Conservation (phyloP, 2,329 filamentous ascomycete species). For the Curvularia spicifera region DNA sequence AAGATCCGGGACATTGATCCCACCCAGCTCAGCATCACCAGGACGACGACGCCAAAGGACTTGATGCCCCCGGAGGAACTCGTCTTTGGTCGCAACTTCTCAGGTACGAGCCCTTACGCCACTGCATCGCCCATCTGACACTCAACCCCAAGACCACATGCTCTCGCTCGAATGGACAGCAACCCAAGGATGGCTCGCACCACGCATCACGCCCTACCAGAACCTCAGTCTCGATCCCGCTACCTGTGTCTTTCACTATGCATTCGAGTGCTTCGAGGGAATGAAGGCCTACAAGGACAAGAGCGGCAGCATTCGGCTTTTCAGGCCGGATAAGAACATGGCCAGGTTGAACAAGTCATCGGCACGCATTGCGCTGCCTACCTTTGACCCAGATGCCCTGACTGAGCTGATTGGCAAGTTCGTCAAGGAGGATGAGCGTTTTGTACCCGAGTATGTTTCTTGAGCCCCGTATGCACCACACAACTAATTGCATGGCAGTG, state of each 20-base stretch:
- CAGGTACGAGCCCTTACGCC: constrained; percentile 62
- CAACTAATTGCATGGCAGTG: constrained; percentile 43
- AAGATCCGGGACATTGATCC: constrained; percentile 75
- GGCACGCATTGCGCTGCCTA: constrained; percentile 89
- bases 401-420: constrained; percentile 83
- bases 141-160: constrained; percentile 79
- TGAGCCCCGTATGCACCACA: not conserved
- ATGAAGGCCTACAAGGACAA: constrained; percentile 99
- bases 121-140: constrained; percentile 23
- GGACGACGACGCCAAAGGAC: constrained; percentile 76
- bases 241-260: constrained; percentile 98
- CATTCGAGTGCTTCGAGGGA: constrained; percentile 96
- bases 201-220: constrained; percentile 90
- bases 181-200: constrained; percentile 79
- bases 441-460: constrained; percentile 76
- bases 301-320: constrained; percentile 78
- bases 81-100: constrained; percentile 89
- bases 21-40: constrained; percentile 75
- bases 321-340: constrained; percentile 98
- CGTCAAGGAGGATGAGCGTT: constrained; percentile 80
- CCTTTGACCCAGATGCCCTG: constrained; percentile 75
- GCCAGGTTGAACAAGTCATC: constrained; percentile 88
- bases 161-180: constrained; percentile 92
- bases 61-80: constrained; percentile 79
- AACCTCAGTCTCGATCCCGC: constrained; percentile 96